Conservation (phyloP, 129 eudicot genomes). For the Heracleum sosnowskyi region DNA sequence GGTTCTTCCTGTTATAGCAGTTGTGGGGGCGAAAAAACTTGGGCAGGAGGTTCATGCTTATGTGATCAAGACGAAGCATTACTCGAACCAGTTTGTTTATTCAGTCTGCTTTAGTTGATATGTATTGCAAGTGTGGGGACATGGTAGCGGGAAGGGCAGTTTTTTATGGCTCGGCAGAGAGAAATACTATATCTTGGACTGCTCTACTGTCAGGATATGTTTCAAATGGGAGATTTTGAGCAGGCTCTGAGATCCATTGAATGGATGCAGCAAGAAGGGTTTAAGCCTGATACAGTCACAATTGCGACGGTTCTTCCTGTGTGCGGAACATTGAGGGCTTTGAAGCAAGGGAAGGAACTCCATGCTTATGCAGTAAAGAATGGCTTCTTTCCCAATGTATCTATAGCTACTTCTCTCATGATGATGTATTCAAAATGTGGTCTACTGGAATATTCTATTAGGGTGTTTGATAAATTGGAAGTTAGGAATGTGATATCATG, state of each 20-base stretch:
- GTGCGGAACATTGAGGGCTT: slow-evolving; percentile 56
- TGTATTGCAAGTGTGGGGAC: slow-evolving; percentile 89
- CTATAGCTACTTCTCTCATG: slow-evolving; percentile 60
- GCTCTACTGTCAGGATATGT: slow-evolving; percentile 72
- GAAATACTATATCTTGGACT: slow-evolving; percentile 78
- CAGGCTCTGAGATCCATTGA: slow-evolving; percentile 61
- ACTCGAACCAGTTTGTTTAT: slow-evolving; percentile 54
- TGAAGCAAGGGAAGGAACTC: slow-evolving; percentile 71
- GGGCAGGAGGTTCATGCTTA: slow-evolving; percentile 77
- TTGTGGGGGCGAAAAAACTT: slow-evolving; percentile 35
- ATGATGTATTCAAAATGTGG: slow-evolving; percentile 89
- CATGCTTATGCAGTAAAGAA: slow-evolving; percentile 66
- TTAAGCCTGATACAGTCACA: slow-evolving; percentile 74
- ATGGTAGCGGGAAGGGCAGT: slow-evolving; percentile 66
- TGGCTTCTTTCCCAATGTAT: slow-evolving; percentile 36
- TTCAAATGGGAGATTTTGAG: slow-evolving; percentile 54
- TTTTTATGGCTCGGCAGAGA: slow-evolving; percentile 55
- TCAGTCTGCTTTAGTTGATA: slow-evolving; percentile 69
- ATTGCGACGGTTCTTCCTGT: slow-evolving; percentile 73
- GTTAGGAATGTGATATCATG: slow-evolving; percentile 64
- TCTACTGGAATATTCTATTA: slow-evolving; percentile 27
- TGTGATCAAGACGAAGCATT: slow-evolving; percentile 62
- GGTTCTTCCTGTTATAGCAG: slow-evolving; percentile 64
- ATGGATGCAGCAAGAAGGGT: slow-evolving; percentile 96
- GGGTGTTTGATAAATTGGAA: slow-evolving; percentile 43